phyloP scores from a whole-genome alignment of 2,329 filamentous ascomycete genomes.

The Nemania abortiva region DNA sequence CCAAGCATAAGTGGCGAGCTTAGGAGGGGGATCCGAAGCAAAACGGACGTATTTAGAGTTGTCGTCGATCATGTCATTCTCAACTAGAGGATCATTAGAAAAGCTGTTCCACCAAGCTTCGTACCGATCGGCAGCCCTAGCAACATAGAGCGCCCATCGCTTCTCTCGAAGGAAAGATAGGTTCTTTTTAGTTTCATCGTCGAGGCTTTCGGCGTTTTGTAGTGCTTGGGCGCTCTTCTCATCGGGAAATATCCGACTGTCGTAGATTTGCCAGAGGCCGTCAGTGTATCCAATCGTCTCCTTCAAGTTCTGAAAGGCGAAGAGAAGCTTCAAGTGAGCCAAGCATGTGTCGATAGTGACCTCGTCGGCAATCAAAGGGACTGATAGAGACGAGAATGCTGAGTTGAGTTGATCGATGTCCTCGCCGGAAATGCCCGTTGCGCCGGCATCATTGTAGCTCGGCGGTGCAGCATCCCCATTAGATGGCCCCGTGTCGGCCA shows the following conservation, averaged over 20 bases:
- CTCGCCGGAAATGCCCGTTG: constrained; percentile 28
- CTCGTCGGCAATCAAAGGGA: constrained; percentile 48
- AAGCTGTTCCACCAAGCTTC: constrained; percentile 71
- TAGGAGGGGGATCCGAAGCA: constrained; percentile 15
- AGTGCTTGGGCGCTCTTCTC: constrained; percentile 31
- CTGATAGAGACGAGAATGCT: constrained; percentile 55
- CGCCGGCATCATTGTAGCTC: constrained; percentile 34
- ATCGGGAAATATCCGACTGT: constrained; percentile 55
- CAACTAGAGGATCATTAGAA: constrained; percentile 49
- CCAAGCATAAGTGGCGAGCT: constrained; percentile 52
- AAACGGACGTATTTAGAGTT: constrained; percentile 53
- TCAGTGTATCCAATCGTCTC: constrained; percentile 75
- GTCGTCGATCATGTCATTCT: constrained; percentile 53
- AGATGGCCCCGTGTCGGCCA: constrained; percentile 3
- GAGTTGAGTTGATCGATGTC: constrained; percentile 43
- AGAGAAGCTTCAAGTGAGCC: constrained; percentile 79
- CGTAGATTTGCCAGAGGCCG: constrained; percentile 73
- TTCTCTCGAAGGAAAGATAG: constrained; percentile 74
- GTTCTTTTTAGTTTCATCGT: constrained; percentile 55
- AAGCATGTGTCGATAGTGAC: constrained; percentile 70
- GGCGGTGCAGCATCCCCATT: constrained; percentile 36
- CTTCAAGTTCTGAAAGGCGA: constrained; percentile 74
- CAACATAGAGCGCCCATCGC: constrained; percentile 77
- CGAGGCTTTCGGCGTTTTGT: constrained; percentile 37
- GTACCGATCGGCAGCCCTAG: constrained; percentile 76